A percentile compares a stretch with the other conserved stretches of the same genome.
Conservation (phyloP, 2,329 filamentous ascomycete species). For the Cordyceps militaris region DNA sequence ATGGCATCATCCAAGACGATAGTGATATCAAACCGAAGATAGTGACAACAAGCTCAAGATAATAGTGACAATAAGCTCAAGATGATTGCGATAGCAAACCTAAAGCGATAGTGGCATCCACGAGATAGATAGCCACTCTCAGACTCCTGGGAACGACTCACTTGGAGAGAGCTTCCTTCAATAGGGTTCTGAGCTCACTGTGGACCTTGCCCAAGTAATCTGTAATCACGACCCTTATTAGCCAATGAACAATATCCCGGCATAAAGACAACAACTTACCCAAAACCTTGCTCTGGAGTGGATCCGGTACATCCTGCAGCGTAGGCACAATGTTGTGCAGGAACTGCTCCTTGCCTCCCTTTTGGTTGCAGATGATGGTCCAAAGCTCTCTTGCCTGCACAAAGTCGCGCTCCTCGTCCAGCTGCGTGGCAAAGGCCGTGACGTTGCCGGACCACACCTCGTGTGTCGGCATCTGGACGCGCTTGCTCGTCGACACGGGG, state of each 20-base stretch:
- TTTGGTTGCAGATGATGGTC: constrained; percentile 19
- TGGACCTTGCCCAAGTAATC: not conserved
- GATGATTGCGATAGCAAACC: no score
- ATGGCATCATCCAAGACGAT: no score
- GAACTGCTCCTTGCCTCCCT: constrained; percentile 16
- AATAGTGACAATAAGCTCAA: no score
- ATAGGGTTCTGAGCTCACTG: not conserved
- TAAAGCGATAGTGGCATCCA: no score
- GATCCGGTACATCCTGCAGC: constrained; percentile 14
- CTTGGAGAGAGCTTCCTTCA: not conserved
- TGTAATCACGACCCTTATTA: not conserved
- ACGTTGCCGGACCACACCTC: constrained; percentile 19
- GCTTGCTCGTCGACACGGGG: constrained; percentile 4
- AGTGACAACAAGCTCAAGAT: no score
- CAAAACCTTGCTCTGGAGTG: constrained; percentile 13
- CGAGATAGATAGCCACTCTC: no score
- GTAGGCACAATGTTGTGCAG: constrained; percentile 19
- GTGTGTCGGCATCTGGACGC: constrained; percentile 11
- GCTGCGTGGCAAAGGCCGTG: constrained; percentile 14
- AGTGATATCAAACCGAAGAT: no score
- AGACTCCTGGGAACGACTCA: not conserved
- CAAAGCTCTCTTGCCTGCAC: constrained; percentile 19
- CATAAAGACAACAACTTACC: not conserved
- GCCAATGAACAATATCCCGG: not conserved
- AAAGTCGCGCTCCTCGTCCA: constrained; percentile 18